phyloP scores from a whole-genome alignment of 768 basidiomycete species.

The Leccinum subgranulosum region DNA sequence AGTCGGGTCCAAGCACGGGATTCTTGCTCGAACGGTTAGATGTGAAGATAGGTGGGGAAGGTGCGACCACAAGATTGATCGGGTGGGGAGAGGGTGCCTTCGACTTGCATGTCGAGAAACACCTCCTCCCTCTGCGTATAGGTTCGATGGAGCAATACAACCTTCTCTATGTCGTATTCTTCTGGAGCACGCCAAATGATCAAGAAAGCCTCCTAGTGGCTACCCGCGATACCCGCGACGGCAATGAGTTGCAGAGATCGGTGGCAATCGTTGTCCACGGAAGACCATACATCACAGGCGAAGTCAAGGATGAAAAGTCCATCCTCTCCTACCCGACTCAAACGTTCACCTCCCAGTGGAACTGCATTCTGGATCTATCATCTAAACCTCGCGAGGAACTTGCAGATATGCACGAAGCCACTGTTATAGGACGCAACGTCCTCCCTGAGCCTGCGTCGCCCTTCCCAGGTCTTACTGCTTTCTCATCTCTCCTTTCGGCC shows the following conservation, averaged over 20 bases:
- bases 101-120: conserved; percentile 34
- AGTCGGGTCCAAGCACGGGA: conserved; percentile 53
- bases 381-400: conserved; percentile 28
- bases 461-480: conserved; percentile 49
- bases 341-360: conserved; percentile 85
- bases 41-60: conserved; percentile 71
- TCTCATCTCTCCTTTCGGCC: conserved; percentile 27
- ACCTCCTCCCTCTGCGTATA: conserved; percentile 70
- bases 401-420: conserved; percentile 12
- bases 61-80: conserved; percentile 48
- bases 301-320: conserved; percentile 16
- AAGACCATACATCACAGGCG: conserved; percentile 51
- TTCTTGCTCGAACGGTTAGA: conserved; percentile 77
- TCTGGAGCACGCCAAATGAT: conserved; percentile 64
- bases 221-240: conserved; percentile 30
- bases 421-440: conserved; percentile 33
- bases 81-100: conserved; percentile 44
- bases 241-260: conserved; percentile 60
- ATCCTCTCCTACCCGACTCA: conserved; percentile 56
- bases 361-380: conserved; percentile 80
- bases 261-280: conserved; percentile 81
- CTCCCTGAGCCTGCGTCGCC: conserved; percentile 80
- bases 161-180: conserved; percentile 85
- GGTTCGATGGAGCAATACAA: conserved; percentile 79
- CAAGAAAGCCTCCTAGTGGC: conserved; percentile 36